Percentiles rank a stretch among this genome's conserved stretches.
These are phyloP conservation scores for Rhizopogon vesiculosus DNA, from an alignment of 768 basidiomycete genomes.

Conservation along the genomic window DNA sequence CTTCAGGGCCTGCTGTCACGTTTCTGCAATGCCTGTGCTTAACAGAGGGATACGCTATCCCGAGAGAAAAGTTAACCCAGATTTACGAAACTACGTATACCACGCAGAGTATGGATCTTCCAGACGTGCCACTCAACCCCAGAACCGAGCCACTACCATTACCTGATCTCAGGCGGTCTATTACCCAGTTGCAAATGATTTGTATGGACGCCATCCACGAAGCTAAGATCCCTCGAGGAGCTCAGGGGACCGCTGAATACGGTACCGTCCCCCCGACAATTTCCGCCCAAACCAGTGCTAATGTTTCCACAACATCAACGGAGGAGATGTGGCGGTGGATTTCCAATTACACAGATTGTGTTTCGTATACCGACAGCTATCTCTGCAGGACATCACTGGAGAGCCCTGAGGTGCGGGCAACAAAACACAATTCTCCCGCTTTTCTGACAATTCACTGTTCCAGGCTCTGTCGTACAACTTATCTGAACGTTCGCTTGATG, in stretches of 20 bases:
- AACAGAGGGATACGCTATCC: slow-evolving; percentile 47
- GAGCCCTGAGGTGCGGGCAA: slow-evolving; percentile 35
- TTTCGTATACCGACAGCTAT: slow-evolving; percentile 54
- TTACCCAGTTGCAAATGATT: slow-evolving; percentile 58
- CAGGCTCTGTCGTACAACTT: slow-evolving; percentile 26
- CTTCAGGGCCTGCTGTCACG: slow-evolving; percentile 47
- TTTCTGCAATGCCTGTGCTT: slow-evolving; percentile 66
- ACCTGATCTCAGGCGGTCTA: slow-evolving; percentile 62
- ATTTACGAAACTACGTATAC: slow-evolving; percentile 38
- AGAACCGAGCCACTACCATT: slow-evolving; percentile 23
- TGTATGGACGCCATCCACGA: slow-evolving; percentile 32
- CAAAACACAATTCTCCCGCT: not conserved
- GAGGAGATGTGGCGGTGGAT: slow-evolving; percentile 24
- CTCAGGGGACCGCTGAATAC: slow-evolving; percentile 23
- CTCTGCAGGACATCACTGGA: slow-evolving; percentile 33
- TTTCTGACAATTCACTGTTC: slow-evolving; percentile 7
- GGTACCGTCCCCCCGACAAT: slow-evolving; percentile 25
- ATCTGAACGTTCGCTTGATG: slow-evolving; percentile 39
- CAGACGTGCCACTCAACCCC: slow-evolving; percentile 32
- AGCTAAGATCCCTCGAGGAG: slow-evolving; percentile 23
- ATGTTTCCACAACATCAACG: slow-evolving; percentile 6
- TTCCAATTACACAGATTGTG: slow-evolving; percentile 33
- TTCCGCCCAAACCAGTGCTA: slow-evolving; percentile 26
- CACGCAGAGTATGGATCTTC: slow-evolving; percentile 19
- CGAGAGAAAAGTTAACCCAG: slow-evolving; percentile 35